Base-by-base conservation (phyloP, 257 asterid species). In the Solanum arcanum region DNA sequence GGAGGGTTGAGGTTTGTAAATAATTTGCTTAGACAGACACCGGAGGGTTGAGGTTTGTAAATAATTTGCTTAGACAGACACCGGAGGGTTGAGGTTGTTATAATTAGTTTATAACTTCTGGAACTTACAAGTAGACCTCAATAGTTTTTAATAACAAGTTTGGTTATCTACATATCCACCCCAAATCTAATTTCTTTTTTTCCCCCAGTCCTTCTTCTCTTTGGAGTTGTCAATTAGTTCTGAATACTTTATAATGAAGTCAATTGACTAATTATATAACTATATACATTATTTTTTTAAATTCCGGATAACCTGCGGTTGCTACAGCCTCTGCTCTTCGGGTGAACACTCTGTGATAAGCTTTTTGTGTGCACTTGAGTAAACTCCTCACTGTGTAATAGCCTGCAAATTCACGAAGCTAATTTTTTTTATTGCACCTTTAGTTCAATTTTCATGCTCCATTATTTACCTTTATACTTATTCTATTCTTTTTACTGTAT, bases 251-350 rank as follows among this genome's bases (percentile, higher is more conserved):
- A 56, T 56, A 56, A 56, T 56, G n/a, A 56, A 56, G 3, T 56
- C 25, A 56, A 56, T 56, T 56, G 12, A 56, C 66, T 56, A 56
- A 18, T 20, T 56, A 56, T 56, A 7, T 56, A 56, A 7, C 1
- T 35, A 56, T 18, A 56, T 56, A 7, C 3, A 18, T 56, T 20
- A 20, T 3, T 7, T 7, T 56, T 29, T 56, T 56, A 7, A 20
- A 33, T 0, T 33, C 1, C 35, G 1, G 5, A 33, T 33, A 33
- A 33, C 1, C 5, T 5, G 35, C 1, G 4, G 5, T 5, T 33
- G 35, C 0, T 33, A 33, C 5, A 33, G 1, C 0, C 1, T 37
- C 7, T 37, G 1, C 0, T 0, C 7, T 37, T 37, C 0, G 39
- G 39, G 39, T 37, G 35, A 33, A 33, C 5, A 33, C 35, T 33